Base-by-base conservation (phyloP, 1,284 basidiomycete species). In the Puccinia polysora region DNA sequence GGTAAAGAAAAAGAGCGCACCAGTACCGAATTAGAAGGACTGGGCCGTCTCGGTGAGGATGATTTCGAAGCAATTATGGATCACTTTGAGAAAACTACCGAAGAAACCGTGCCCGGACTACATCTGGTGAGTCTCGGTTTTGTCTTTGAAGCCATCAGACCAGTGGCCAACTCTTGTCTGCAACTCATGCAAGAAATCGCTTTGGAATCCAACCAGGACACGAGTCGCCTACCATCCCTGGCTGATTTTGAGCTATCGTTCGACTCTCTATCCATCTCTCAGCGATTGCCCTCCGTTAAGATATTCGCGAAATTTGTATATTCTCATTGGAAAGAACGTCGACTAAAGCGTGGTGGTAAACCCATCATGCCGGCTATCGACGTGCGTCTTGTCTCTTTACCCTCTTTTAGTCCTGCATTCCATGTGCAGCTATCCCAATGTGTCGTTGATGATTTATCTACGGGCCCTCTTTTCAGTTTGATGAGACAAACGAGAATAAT, bases 41-140 rank as follows among this genome's bases (percentile, higher is more conserved):
- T 81, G 1, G 79, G 88, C 15, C 88, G 74, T 7, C 76, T 97
- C 74, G 84, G 85, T 2, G 91, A 96, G 78, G 91, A 96, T 76
- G 88, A 91, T 76, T 95, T 97, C 76, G 96, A 98, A 81, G 85
- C 93, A 75, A 86, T 96, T 74, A 95, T 97, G 90, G 91, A 91
- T 55, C 82, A 97, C 50, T 89, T 97, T 77, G 95, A 99, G 82
- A 89, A 89, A 78, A 84, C 89, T 63, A 91, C 92, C 0, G 89
- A 93, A 77, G 91, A 97, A 77, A 89, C 88, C 25, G 80, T 89
- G 0, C 93, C 95, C 72, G 93, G 89, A 80, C 83, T 97, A 8
- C 93, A 97, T 80, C 88, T 93, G 77, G 91, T 92, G 79, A 73
- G 88, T 84, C 6, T 59, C 58, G 28, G 23, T 25, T 28, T 4